Evolutionary conservation across 1,139 yeast genomes (phyloP), one percentile per base, ranked within the genome.

Genomic region (Diutina rugosa): DNA sequence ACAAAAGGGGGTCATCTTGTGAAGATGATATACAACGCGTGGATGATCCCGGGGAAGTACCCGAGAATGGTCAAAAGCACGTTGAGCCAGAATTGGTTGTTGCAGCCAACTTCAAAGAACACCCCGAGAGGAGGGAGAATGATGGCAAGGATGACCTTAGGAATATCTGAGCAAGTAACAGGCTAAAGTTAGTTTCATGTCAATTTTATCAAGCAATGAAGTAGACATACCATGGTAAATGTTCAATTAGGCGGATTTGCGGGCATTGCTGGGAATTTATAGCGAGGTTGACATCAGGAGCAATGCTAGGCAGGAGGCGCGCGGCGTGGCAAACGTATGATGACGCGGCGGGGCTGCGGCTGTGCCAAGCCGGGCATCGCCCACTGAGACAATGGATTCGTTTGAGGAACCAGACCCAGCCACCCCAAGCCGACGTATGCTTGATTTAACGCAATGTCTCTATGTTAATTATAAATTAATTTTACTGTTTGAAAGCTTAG

Each of bases 31-130:
- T 80, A 84, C 54, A 83, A 67, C 18, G 88, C 89, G 64, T 84
- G 87, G 59, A 84, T 73, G 58, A 82, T 80, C 65, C 85, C 85
- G 61, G 90, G 84, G 69, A 80, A 74, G 69, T 78, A 84, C 57
- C 88, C 90, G 59, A 84, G 73, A 56, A 80, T 68, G 53, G 87
- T 81, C 68, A 85, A 77, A 58, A 84, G 60, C 58, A 84, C 72
- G 70, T 83, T 84, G 66, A 86, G 73, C 58, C 84, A 71, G 56
- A 86, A 72, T 45, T 85, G 74, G 18, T 72, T 66, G 28, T 77
- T 70, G 67, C 87, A 81, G 46, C 91, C 93, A 62, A 77, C 73
- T 71, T 85, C 90, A 61, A 84, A 68, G 70, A 84, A 84, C 18
- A 86, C 93, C 60, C 90, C 91, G 60, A 86, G 70, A 57, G 91